Percentiles rank a stretch among this genome's conserved stretches.
These are phyloP conservation scores for Halophytophthora polymorphica DNA, from an alignment of 352 stramenopile species.

Conservation along the genomic window DNA sequence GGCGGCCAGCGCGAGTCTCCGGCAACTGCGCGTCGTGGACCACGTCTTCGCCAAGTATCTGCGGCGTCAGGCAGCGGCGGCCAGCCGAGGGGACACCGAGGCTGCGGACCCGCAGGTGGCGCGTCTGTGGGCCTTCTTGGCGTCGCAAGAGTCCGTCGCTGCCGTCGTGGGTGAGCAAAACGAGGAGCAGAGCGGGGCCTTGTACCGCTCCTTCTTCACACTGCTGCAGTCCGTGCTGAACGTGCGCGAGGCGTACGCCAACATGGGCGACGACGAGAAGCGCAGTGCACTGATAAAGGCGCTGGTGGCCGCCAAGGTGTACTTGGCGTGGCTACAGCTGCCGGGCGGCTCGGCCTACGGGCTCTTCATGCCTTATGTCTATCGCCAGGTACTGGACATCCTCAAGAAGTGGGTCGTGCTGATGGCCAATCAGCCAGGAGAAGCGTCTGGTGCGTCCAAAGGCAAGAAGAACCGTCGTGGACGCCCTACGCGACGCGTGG, in stretches of 20 bases:
- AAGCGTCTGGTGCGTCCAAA: not conserved
- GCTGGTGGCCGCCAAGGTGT: constrained; percentile 68
- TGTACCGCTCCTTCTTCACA: constrained; percentile 66
- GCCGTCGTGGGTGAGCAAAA: constrained; percentile 35
- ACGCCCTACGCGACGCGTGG: constrained; percentile 4
- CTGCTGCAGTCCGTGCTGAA: constrained; percentile 59
- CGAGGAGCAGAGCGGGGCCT: constrained; percentile 25
- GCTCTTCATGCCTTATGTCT: constrained; percentile 85
- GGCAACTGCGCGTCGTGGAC: constrained; percentile 45
- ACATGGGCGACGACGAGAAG: constrained; percentile 32
- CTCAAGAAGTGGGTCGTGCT: constrained; percentile 76
- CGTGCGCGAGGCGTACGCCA: constrained; percentile 53
- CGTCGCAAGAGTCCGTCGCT: constrained; percentile 42
- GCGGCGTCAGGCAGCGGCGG: constrained; percentile 23
- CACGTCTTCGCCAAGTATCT: constrained; percentile 58
- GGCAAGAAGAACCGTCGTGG: constrained; percentile 9
- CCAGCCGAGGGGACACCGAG: constrained; percentile 2
- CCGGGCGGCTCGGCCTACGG: constrained; percentile 78
- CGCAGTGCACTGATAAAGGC: constrained; percentile 47
- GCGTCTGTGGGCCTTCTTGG: constrained; percentile 60
- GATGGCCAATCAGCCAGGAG: constrained; percentile 17
- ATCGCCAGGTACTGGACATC: constrained; percentile 73
- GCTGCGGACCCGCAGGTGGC: constrained; percentile 10
- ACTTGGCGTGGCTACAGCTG: constrained; percentile 78
- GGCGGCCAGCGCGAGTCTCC: constrained; percentile 34